Evolutionary conservation across 768 basidiomycete species (phyloP).

Genomic region (Rhodotorula paludigena): DNA sequence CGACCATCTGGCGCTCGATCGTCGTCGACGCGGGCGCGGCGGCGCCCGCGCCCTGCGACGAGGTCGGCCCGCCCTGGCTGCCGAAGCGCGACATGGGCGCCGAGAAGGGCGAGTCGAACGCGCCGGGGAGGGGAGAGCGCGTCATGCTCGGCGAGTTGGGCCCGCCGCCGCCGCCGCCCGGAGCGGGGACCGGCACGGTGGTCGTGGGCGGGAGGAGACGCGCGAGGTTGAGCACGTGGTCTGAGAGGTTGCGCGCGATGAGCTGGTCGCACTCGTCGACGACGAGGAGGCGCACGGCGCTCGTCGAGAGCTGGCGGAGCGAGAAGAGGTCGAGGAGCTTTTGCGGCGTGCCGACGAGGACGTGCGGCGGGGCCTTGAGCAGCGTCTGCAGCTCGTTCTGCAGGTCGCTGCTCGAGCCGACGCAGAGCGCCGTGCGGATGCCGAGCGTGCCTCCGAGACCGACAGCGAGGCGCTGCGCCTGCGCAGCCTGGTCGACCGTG

Average conservation of each 20-base stretch:
- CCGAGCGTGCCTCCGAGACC: slow-evolving; percentile 91
- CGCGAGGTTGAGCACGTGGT: slow-evolving; percentile 88
- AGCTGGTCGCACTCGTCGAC: slow-evolving; percentile 97
- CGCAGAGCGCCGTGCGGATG: slow-evolving; percentile 78
- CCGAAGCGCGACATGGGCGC: slow-evolving; percentile 41
- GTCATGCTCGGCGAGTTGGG: slow-evolving; percentile 35
- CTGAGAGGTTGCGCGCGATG: slow-evolving; percentile 92
- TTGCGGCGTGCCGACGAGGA: slow-evolving; percentile 95
- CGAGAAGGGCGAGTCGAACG: slow-evolving; percentile 43
- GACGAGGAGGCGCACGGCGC: slow-evolving; percentile 83
- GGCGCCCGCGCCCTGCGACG: not conserved
- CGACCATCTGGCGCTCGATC: slow-evolving; percentile 79
- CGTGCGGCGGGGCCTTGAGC: slow-evolving; percentile 80
- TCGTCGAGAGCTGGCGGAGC: slow-evolving; percentile 19
- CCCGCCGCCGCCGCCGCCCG: slow-evolving; percentile 40
- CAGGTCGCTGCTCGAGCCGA: slow-evolving; percentile 50
- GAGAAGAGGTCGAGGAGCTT: slow-evolving; percentile 90
- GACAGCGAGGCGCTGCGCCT: slow-evolving; percentile 90
- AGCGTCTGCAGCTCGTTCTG: slow-evolving; percentile 66
- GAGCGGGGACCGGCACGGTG: slow-evolving; percentile 54
- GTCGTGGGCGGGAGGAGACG: slow-evolving; percentile 79
- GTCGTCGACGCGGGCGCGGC: slow-evolving; percentile 10
- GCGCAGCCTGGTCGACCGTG: slow-evolving; percentile 96
- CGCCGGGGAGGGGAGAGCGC: slow-evolving; percentile 42
- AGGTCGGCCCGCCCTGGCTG: slow-evolving; percentile 40